phyloP scores from a whole-genome alignment of 2,329 filamentous ascomycete species.

The Penicillium palitans region DNA sequence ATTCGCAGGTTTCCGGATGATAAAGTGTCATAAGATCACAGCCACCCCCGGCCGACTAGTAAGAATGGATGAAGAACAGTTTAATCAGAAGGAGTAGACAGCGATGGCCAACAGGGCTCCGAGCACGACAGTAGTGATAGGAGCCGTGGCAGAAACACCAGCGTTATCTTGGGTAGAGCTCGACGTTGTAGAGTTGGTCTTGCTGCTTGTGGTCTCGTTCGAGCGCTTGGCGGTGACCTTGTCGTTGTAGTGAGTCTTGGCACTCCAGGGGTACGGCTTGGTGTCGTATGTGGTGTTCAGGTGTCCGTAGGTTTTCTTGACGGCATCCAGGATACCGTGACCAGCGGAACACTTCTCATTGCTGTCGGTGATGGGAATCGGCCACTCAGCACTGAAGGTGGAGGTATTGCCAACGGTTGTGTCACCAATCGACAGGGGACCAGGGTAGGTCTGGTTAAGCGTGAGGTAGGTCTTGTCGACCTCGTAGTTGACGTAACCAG shows the following conservation, averaged over 20 bases:
- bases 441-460: conserved; percentile 58
- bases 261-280: conserved; percentile 29
- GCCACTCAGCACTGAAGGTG: conserved; percentile 31
- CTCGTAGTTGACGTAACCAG: conserved; percentile 53
- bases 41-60: neutral
- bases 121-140: conserved; percentile 13
- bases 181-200: conserved; percentile 15
- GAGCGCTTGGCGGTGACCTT: conserved; percentile 32
- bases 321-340: conserved; percentile 34
- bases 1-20: neutral
- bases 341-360: conserved; percentile 37
- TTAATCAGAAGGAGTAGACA: conserved; percentile 18
- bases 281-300: conserved; percentile 34
- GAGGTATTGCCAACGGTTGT: conserved; percentile 16
- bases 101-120: conserved; percentile 19
- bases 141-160: conserved; percentile 10
- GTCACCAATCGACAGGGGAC: conserved; percentile 36
- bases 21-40: neutral
- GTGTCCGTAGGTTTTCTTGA: conserved; percentile 34
- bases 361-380: conserved; percentile 30
- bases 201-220: conserved; percentile 4
- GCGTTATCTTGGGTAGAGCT: conserved; percentile 6
- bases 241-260: conserved; percentile 21
- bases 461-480: conserved; percentile 47
- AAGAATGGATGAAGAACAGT: neutral